Conservation (phyloP, 2,329 filamentous ascomycete genomes). For the Massarina eburnea region DNA sequence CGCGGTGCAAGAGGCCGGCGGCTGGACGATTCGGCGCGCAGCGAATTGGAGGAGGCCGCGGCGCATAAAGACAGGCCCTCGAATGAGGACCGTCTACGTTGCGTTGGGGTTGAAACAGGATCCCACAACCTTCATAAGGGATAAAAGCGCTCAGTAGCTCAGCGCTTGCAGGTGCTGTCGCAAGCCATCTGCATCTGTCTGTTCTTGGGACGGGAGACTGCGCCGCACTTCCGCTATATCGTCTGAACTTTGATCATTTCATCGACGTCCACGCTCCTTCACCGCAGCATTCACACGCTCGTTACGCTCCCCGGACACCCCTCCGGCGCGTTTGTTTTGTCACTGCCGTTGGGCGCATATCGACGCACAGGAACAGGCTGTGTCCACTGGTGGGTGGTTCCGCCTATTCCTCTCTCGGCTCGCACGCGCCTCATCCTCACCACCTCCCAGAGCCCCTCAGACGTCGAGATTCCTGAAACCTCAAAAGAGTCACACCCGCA, state of each 20-base stretch:
- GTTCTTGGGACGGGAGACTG: conserved; percentile 13
- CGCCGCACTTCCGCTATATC: conserved; percentile 15
- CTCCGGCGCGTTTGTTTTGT: not conserved
- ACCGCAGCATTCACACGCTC: not conserved
- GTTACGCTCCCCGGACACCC: conserved; percentile 1
- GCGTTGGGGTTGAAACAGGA: conserved; percentile 32
- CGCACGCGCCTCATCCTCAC: conserved; percentile 31
- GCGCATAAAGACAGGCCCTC: conserved; percentile 20
- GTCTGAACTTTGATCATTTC: not conserved
- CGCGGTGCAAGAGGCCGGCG: conserved; percentile 1
- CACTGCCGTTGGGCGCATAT: not conserved
- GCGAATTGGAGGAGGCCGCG: conserved; percentile 5
- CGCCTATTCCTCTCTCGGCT: conserved; percentile 24
- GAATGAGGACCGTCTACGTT: conserved; percentile 28
- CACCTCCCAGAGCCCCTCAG: conserved; percentile 26
- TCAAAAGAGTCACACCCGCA: conserved; percentile 16
- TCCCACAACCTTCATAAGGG: conserved; percentile 17
- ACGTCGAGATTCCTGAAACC: conserved; percentile 25
- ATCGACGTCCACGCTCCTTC: not conserved
- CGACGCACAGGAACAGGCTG: conserved; percentile 6
- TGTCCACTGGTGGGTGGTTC: conserved; percentile 15
- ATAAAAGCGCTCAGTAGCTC: conserved; percentile 23
- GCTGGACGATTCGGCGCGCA: conserved; percentile 1
- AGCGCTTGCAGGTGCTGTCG: conserved; percentile 35
- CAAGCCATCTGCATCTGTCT: conserved; percentile 10